Base-by-base conservation (phyloP, 768 basidiomycete genomes). In the Nidula microcarpa region DNA sequence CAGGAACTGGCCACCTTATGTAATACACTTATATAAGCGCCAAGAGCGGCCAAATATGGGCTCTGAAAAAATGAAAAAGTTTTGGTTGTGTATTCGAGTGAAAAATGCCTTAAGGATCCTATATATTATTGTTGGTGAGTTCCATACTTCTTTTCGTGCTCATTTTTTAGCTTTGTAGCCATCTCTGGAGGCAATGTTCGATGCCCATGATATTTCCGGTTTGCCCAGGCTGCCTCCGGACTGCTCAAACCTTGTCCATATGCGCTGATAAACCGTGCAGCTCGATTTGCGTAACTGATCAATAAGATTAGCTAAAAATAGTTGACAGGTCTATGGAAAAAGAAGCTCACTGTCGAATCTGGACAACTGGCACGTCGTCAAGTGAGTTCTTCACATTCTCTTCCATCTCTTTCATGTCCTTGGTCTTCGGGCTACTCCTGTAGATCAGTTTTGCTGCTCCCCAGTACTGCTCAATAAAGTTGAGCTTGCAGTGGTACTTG, bases 391-490 rank as follows among this genome's bases (percentile, higher is more conserved):
- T 7, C 1, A 68, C 57, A 56, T 74, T 74, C 2, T 32, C n/a
- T 44, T 68, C 60, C 2, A 74, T 53, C 43, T 70, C 65, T 6
- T 54, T 65, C 33, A 68, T 63, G 8, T 54, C 50, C 1, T 55
- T 53, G 9, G 67, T 67, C 6, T 49, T 34, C 14, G 55, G 54
- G 33, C 41, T 48, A 2, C 45, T 36, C 9, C 62, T 52, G 51
- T 69, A 70, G 1, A 54, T 18, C 5, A 61, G 53, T 51, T 71
- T 70, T 33, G 63, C 60, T 47, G 54, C 60, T 2, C 68, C 69
- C 66, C 67, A 70, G 48, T 60, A 65, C 52, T 66, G 65, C 52
- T 70, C 67, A 50, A 70, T 68, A 36, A 66, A 67, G 48, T 70
- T 67, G 43, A 69, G 58, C 55, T 69, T 60, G 34, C 60, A 65